Conservation (phyloP, 148 eudicot species). For the Chenopodium album region DNA sequence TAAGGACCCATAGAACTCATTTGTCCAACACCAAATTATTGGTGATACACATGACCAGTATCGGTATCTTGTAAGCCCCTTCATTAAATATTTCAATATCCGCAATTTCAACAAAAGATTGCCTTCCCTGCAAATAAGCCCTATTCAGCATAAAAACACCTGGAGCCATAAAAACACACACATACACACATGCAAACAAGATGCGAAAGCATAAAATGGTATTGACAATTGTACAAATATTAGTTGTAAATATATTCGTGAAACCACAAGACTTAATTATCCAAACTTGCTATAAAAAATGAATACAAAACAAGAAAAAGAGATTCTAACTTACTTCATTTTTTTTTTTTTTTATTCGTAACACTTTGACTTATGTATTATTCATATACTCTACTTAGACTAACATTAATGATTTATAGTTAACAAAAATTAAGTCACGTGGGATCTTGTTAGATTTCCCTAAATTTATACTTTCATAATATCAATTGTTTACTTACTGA, state of each 20-base stretch:
- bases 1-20: not conserved
- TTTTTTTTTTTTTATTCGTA: too few relatives aligned
- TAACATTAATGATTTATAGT: too few relatives aligned
- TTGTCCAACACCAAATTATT: not conserved
- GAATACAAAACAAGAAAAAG: not conserved
- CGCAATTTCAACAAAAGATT: not conserved
- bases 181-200: not conserved
- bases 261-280: not conserved
- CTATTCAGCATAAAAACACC: too few relatives aligned
- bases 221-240: not conserved
- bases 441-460: too few relatives aligned
- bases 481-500: too few relatives aligned
- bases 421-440: too few relatives aligned
- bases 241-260: not conserved
- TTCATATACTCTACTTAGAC: too few relatives aligned
- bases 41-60: not conserved
- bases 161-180: not conserved
- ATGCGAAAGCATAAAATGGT: not conserved
- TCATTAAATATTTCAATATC: not conserved
- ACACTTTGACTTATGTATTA: too few relatives aligned
- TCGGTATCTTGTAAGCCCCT: not conserved
- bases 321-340: not conserved
- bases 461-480: too few relatives aligned
- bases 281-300: too few relatives aligned
- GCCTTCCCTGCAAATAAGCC: too few relatives aligned